phyloP scores from a whole-genome alignment of 805 yeast genomes.

The Cephaloascus fragrans region DNA sequence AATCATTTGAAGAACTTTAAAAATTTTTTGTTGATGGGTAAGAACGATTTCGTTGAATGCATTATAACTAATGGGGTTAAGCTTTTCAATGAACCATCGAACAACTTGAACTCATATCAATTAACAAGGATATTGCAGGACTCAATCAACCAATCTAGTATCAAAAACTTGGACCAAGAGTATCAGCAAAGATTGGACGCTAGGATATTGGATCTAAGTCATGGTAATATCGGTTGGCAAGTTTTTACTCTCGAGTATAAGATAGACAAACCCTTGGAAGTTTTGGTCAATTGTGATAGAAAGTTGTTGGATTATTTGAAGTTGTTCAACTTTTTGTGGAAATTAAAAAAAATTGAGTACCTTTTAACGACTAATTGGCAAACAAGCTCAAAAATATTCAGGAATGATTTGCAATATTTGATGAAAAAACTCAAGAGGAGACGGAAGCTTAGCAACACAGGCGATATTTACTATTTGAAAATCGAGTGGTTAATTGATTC shows the following conservation, averaged over 20 bases:
- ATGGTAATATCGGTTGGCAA: constrained; percentile 82
- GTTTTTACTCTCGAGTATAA: constrained; percentile 81
- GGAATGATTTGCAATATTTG: constrained; percentile 12
- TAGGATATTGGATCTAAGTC: constrained; percentile 62
- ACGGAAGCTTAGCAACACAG: constrained; percentile 17
- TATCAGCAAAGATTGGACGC: constrained; percentile 65
- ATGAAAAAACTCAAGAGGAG: constrained; percentile 4
- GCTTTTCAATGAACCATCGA: constrained; percentile 51
- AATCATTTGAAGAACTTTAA: constrained; percentile 55
- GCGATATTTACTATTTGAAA: constrained; percentile 16
- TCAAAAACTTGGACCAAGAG: constrained; percentile 25
- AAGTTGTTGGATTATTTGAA: constrained; percentile 52
- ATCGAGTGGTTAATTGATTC: constrained; percentile 20
- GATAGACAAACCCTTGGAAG: constrained; percentile 37
- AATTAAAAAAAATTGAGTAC: constrained; percentile 52
- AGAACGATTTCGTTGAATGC: constrained; percentile 74
- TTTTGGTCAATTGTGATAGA: constrained; percentile 39
- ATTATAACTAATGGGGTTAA: constrained; percentile 46
- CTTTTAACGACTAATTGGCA: constrained; percentile 43
- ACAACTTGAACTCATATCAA: constrained; percentile 52
- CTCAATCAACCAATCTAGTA: constrained; percentile 47
- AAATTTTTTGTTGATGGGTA: constrained; percentile 57
- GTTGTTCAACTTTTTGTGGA: constrained; percentile 81
- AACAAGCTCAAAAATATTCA: constrained; percentile 18
- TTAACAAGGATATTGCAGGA: constrained; percentile 56